Percentiles rank a stretch among this genome's conserved stretches.
Conservation (phyloP, 1,284 basidiomycete genomes). For the Apiotrichum akiyoshidainum region DNA sequence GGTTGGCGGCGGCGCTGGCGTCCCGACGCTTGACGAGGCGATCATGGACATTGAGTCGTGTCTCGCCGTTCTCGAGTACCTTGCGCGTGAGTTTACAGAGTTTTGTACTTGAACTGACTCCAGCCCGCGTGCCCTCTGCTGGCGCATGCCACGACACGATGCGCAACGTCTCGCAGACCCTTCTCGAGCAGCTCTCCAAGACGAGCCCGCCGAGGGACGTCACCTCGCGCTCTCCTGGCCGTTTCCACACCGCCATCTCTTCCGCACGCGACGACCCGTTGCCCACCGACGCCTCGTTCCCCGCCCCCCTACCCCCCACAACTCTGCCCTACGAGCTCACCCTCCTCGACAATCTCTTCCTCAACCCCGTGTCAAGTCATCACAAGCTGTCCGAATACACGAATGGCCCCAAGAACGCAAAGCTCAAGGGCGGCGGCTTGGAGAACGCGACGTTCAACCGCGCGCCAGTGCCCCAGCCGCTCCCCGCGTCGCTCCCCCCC, state of each 20-base stretch:
- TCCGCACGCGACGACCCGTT: conserved; percentile 46
- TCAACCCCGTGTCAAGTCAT: conserved; percentile 50
- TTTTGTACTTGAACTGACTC: neutral
- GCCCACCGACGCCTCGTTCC: conserved; percentile 37
- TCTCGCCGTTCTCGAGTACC: conserved; percentile 47
- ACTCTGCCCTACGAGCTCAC: conserved; percentile 50
- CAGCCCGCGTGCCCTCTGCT: conserved; percentile 50
- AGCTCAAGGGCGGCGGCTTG: conserved; percentile 9
- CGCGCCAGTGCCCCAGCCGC: neutral
- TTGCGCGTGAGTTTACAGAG: conserved; percentile 42
- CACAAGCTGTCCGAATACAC: conserved; percentile 51
- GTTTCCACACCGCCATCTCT: conserved; percentile 37
- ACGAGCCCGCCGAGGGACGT: conserved; percentile 25
- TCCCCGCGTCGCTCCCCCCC: conserved; percentile 28
- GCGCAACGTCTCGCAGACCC: conserved; percentile 46
- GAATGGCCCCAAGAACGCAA: conserved; percentile 30
- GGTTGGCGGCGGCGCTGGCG: conserved; percentile 45
- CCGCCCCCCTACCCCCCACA: conserved; percentile 43
- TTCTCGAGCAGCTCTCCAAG: conserved; percentile 45
- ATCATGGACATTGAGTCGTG: conserved; percentile 51
- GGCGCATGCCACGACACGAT: conserved; percentile 50
- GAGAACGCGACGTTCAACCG: conserved; percentile 3
- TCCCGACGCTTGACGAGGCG: conserved; percentile 48
- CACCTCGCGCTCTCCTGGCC: conserved; percentile 24
- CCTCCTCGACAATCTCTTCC: conserved; percentile 51